Conservation (phyloP, 2,329 filamentous ascomycete species). For the Orbilia brochopaga region DNA sequence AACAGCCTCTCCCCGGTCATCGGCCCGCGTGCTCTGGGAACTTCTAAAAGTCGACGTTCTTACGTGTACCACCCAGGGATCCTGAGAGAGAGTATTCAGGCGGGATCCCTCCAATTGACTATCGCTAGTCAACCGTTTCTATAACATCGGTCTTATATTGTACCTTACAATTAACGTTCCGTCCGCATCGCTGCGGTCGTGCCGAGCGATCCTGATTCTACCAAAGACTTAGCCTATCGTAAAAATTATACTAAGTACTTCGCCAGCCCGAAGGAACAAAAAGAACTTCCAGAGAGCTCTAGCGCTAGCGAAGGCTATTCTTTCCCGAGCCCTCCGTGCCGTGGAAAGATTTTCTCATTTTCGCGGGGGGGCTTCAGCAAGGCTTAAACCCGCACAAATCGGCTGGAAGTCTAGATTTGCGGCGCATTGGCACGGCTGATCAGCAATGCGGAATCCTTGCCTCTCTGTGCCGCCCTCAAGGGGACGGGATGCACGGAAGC, state of each 20-base stretch:
- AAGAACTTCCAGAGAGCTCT: too few species aligned
- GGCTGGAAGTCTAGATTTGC: conserved; percentile 30
- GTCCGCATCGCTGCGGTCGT: conserved; percentile 34
- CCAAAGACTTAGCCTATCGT: background rate
- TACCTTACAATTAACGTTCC: conserved; percentile 34
- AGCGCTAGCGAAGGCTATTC: background rate
- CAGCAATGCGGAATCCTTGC: conserved; percentile 8
- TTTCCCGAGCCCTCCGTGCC: background rate
- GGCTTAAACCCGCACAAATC: background rate
- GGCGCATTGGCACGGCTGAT: conserved; percentile 40
- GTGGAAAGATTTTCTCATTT: background rate
- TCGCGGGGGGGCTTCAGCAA: too few species aligned
- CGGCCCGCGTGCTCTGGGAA: background rate
- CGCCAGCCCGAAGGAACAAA: background rate
- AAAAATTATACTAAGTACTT: background rate
- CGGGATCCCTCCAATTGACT: background rate
- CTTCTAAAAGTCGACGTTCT: background rate
- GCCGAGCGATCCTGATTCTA: background rate
- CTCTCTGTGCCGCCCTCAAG: conserved; percentile 13
- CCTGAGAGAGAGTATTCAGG: background rate
- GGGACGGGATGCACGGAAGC: conserved; percentile 1
- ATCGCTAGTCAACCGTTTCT: background rate
- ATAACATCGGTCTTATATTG: background rate
- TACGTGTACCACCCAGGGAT: background rate
- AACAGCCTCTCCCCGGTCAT: background rate